Evolutionary conservation across 305 asterid genomes (phyloP), one percentile per base, ranked within the genome.

Genomic region (Vinca major): DNA sequence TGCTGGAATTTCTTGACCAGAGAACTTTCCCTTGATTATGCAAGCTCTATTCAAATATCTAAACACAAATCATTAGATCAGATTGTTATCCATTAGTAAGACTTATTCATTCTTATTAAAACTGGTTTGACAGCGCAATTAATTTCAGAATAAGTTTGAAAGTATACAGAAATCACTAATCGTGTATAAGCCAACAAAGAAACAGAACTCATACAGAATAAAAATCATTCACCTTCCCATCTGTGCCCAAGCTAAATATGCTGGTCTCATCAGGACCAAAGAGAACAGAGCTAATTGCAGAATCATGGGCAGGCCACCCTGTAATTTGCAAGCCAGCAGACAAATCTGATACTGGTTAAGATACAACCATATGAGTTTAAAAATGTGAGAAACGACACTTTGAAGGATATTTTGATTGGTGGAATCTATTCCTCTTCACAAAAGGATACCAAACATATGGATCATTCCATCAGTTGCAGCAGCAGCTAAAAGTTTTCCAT

Each of bases 231-330:
- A 80, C 97, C 91, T 89, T 93, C 84, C 97, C 98, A 77, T 93
- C 98, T 58, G 81, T 65, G 70, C 96, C 96, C 86, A 93, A 80
- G 84, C 92, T 85, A 79, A 90, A 93, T 56, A 90, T 93, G 86
- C 97, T 93, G 64, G 98, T 88, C 89, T 93, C 96, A n/a, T 93
- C 97, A 7, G 88, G 90, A 69, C 98, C 98, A 76, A 93, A 93
- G 62, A 81, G 79, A 79, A 93, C 89, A 50, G 98, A 93, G 81
- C 92, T 83, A 68, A 93, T 93, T 47, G 95, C 92, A 77, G 84
- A 86, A 73, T 93, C 98, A 77, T 90, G 97, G 69, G 97, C 97
- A 26, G 97, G 98, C 98, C 96, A 93, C 71, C 98, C 98, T 62
- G 92, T 93, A 69, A 93, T 94, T 90, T 90, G 98, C 81, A 82